Conservation (phyloP, 345 rosid species). For the Melaleuca alternifolia region DNA sequence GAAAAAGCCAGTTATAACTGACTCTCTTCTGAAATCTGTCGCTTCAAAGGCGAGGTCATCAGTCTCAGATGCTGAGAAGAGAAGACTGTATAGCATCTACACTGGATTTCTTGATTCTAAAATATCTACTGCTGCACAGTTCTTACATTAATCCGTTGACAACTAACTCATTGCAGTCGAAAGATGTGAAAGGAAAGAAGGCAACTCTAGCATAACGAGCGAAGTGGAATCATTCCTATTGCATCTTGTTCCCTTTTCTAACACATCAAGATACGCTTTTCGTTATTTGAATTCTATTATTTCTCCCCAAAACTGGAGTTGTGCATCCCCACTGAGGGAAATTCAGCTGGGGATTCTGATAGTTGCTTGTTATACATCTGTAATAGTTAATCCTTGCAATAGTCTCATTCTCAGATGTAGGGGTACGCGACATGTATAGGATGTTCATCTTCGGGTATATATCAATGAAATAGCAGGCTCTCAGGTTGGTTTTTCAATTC, state of each 20-base stretch:
- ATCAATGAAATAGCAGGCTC: neutral
- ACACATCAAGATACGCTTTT: neutral
- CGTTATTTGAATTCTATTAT: neutral
- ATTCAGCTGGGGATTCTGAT: neutral
- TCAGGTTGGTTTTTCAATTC: neutral
- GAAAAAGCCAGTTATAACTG: constrained; percentile 54
- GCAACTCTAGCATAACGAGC: constrained; percentile 64
- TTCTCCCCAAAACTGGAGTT: neutral
- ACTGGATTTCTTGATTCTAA: constrained; percentile 74
- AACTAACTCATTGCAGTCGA: constrained; percentile 9
- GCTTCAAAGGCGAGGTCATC: constrained; percentile 82
- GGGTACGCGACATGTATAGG: neutral
- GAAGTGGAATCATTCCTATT: neutral
- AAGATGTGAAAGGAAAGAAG: constrained; percentile 71
- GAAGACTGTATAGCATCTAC: constrained; percentile 66
- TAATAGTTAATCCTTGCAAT: neutral
- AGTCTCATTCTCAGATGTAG: neutral
- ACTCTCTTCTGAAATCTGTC: constrained; percentile 44
- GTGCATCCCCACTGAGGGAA: neutral
- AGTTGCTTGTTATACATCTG: neutral
- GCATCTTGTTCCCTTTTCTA: neutral
- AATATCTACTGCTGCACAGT: constrained; percentile 40
- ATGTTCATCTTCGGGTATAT: neutral
- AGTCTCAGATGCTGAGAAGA: constrained; percentile 75
- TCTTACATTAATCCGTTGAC: neutral